Conservation (phyloP, 2,329 filamentous ascomycete species). For the Whalleya microplaca region DNA sequence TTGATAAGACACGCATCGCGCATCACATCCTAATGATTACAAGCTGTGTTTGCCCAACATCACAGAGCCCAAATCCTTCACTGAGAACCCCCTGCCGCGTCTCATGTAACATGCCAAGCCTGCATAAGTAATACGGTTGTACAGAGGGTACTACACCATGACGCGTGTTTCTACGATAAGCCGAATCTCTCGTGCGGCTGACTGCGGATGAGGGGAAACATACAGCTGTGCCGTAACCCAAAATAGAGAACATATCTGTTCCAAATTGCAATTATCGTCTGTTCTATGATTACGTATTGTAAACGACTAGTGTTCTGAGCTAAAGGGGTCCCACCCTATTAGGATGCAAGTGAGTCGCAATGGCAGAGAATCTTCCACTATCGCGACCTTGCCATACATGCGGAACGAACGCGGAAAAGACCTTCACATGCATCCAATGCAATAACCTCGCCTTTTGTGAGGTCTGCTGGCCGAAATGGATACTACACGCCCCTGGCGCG, state of each 20-base stretch:
- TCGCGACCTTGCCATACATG: slow-evolving; percentile 38
- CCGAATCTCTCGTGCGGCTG: slow-evolving; percentile 25
- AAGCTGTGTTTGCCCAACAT: background rate
- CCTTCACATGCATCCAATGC: slow-evolving; percentile 38
- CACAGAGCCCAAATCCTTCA: background rate
- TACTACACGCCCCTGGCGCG: slow-evolving; percentile 33
- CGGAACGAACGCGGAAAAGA: slow-evolving; percentile 32
- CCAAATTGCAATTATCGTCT: slow-evolving; percentile 1
- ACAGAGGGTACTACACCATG: slow-evolving; percentile 13
- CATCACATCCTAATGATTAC: background rate
- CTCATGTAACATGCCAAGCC: slow-evolving; percentile 13
- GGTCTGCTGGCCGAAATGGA: slow-evolving; percentile 38
- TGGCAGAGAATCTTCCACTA: slow-evolving; percentile 23
- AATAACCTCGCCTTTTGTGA: slow-evolving; percentile 40
- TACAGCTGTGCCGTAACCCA: background rate
- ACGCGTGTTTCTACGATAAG: slow-evolving; percentile 10
- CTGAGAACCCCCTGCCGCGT: background rate
- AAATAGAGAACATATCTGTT: background rate
- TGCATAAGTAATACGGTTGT: slow-evolving; percentile 1
- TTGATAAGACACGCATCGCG: background rate
- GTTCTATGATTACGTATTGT: slow-evolving; percentile 26
- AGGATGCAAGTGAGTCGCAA: slow-evolving; percentile 22
- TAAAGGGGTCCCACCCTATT: slow-evolving; percentile 15
- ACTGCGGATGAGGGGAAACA: slow-evolving; percentile 23
- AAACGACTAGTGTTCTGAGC: slow-evolving; percentile 25